Evolutionary conservation across 805 yeast genomes (phyloP).

Genomic region (Spathaspora arborariae): DNA sequence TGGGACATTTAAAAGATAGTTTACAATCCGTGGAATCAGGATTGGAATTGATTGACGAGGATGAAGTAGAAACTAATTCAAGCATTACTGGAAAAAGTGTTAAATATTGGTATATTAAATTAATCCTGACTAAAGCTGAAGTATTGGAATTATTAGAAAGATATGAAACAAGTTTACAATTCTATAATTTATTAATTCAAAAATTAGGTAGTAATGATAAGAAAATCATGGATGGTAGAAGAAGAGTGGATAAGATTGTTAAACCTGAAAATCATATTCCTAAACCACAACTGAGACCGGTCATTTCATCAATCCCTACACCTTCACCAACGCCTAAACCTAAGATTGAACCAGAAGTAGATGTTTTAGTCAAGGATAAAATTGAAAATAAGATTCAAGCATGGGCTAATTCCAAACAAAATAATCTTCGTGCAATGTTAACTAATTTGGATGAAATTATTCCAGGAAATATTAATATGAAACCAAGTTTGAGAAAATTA

Average conservation of each 20-base stretch:
- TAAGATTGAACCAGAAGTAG: constrained; percentile 39
- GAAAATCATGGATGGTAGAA: constrained; percentile 70
- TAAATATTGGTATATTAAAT: constrained; percentile 70
- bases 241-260: constrained; percentile 67
- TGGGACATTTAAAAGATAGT: constrained; percentile 22
- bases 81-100: constrained; percentile 48
- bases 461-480: constrained; percentile 50
- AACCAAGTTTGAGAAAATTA: constrained; percentile 17
- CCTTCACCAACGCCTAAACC: background rate
- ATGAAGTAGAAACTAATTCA: constrained; percentile 23
- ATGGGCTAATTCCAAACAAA: constrained; percentile 57
- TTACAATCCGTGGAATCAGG: constrained; percentile 45
- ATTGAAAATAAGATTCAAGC: constrained; percentile 7
- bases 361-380: constrained; percentile 43
- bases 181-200: constrained; percentile 60
- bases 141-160: constrained; percentile 77
- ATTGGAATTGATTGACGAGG: constrained; percentile 28
- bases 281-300: constrained; percentile 1
- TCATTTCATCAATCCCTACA: constrained; percentile 2
- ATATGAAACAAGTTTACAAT: constrained; percentile 55
- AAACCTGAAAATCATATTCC: constrained; percentile 40
- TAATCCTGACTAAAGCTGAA: constrained; percentile 72
- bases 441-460: constrained; percentile 65
- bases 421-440: constrained; percentile 74
- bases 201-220: constrained; percentile 61